Evolutionary conservation across 441 rosid species (phyloP).

Genomic region (Pelargonium fulgidum): DNA sequence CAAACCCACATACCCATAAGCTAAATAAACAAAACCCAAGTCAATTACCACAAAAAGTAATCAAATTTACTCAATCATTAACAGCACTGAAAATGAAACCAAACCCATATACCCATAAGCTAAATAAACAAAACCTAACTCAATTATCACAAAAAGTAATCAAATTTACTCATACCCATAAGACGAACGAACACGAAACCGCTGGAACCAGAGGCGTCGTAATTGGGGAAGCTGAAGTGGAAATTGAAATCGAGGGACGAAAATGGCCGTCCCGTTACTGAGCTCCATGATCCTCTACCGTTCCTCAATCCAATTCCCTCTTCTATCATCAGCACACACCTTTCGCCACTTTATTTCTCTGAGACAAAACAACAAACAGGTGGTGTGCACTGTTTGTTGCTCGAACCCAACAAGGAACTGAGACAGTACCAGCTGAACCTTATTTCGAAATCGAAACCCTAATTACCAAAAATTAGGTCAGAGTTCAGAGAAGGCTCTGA

Average conservation of each 20-base stretch:
- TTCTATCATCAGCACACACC: neutral
- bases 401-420: neutral
- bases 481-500: neutral
- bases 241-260: neutral
- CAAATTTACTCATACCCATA: constrained; percentile 1
- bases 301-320: neutral
- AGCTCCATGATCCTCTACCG: constrained; percentile 5
- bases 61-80: neutral
- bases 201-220: neutral
- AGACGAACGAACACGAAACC: neutral
- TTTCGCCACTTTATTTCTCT: neutral
- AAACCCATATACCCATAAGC: neutral
- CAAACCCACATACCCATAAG: neutral
- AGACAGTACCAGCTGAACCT: neutral
- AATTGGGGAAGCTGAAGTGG: neutral
- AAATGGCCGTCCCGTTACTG: neutral
- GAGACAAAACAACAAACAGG: neutral
- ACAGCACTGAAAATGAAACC: neutral
- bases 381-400: neutral
- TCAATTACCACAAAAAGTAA: neutral
- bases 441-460: neutral
- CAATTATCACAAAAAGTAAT: neutral
- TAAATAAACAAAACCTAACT: neutral
- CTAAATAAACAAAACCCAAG: neutral
- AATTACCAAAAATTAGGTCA: neutral